phyloP scores from a whole-genome alignment of 805 yeast genomes.

The Candida ulmi region DNA sequence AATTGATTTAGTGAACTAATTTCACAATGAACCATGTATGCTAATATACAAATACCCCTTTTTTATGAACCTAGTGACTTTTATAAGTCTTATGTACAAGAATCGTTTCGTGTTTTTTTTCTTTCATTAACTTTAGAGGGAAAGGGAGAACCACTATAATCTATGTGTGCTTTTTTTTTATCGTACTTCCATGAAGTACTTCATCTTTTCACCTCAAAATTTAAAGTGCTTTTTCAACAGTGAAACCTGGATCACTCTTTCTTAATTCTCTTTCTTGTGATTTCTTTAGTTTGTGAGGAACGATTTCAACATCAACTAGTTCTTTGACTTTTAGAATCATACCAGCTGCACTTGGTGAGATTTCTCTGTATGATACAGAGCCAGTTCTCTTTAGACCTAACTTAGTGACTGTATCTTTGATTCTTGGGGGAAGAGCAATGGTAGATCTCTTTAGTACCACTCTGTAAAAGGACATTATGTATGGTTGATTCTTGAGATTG shows the following conservation, averaged over 20 bases:
- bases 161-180: too few relatives aligned
- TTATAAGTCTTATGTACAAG: background rate
- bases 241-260: conserved; percentile 59
- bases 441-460: conserved; percentile 76
- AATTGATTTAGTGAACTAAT: too few relatives aligned
- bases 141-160: too few relatives aligned
- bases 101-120: conserved; percentile 1
- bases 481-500: background rate
- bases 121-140: too few relatives aligned
- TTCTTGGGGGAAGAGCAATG: conserved; percentile 74
- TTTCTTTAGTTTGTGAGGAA: conserved; percentile 46
- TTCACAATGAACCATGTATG: too few relatives aligned
- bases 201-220: too few relatives aligned
- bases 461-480: conserved; percentile 43
- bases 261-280: conserved; percentile 48
- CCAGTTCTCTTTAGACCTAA: conserved; percentile 77
- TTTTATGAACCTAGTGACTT: background rate
- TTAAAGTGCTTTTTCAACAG: conserved; percentile 34
- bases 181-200: too few relatives aligned
- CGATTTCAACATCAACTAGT: conserved; percentile 73
- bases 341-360: conserved; percentile 80
- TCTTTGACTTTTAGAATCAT: conserved; percentile 80
- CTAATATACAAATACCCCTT: conserved; percentile 1
- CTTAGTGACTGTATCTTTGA: conserved; percentile 57
- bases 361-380: conserved; percentile 64